Evolutionary conservation across 495 filamentous ascomycete genomes (phyloP), one percentile per base, ranked within the genome.

Genomic region (Evernia prunastri): DNA sequence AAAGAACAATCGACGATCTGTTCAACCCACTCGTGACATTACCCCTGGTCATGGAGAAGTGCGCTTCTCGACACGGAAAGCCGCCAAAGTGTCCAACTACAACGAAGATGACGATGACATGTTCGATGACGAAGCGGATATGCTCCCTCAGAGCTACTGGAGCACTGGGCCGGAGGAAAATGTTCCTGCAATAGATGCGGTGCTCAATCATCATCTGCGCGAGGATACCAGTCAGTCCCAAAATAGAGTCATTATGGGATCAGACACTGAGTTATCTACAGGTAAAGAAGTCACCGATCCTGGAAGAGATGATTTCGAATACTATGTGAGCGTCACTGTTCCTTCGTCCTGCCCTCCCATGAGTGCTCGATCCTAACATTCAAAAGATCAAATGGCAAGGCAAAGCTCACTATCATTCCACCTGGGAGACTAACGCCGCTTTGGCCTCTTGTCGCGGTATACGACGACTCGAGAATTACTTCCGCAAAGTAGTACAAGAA

Each of bases 381-480:
- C 57, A 43, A 29, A 63, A 83, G 78, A 92, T 99, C 69, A 99
- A 99, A 80, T 99, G 94, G 94, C 91, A 96, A 74, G 88, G 85
- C 65, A 89, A 90, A 75, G 95, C 94, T 29, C 90, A 97, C 73
- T 90, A 91, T 68, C 94, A 99, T 78, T 87, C 92, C 36, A 94
- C 93, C 4, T 97, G 95, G 95, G 91, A 96, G 74, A 84, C 85
- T 0, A 85, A 87, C 29, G 87, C 90, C 59, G 80, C 76, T 54
- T 80, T 96, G 35, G 71, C 78, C 11, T 84, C 87, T 54, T 84
- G 80, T 70, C 85, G 85, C 53, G 95, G 95, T 49, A 87, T 87
- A 56, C 89, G 91, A 53, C 88, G 90, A 36, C 78, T 97, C 18
- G 94, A 97, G 66, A 99, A 97, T 72, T 99, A 96, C 77, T 90